These are phyloP conservation scores for Ascochyta koolunga DNA, from an alignment of 2,329 filamentous ascomycete species.

Conservation along the genomic window DNA sequence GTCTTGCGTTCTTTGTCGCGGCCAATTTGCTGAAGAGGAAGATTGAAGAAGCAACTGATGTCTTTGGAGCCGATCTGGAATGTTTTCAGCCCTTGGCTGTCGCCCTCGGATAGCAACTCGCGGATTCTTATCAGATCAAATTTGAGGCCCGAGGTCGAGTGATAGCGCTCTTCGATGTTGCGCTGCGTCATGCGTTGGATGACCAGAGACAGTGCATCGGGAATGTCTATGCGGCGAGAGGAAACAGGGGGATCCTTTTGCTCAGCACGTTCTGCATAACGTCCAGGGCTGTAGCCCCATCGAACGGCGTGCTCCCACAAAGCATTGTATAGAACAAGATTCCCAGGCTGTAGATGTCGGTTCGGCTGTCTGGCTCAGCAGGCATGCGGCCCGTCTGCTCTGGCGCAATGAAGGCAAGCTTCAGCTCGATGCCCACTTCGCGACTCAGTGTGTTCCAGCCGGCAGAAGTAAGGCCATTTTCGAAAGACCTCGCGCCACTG, in stretches of 20 bases:
- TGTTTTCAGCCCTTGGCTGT: conserved; percentile 71
- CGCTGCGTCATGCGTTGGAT: conserved; percentile 94
- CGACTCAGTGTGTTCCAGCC: conserved; percentile 86
- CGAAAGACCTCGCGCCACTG: conserved; percentile 84
- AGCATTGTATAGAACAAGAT: conserved; percentile 79
- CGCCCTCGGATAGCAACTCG: conserved; percentile 75
- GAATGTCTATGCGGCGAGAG: conserved; percentile 78
- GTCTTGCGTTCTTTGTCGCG: conserved; percentile 73
- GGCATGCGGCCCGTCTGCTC: conserved; percentile 95
- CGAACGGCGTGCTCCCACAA: conserved; percentile 79
- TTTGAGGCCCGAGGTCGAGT: conserved; percentile 85
- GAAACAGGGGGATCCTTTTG: conserved; percentile 79
- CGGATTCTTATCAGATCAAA: conserved; percentile 78
- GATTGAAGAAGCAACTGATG: conserved; percentile 88
- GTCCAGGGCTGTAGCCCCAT: conserved; percentile 80
- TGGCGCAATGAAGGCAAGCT: conserved; percentile 88
- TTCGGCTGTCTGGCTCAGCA: conserved; percentile 83
- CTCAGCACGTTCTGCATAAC: conserved; percentile 89
- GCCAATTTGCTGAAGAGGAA: conserved; percentile 82
- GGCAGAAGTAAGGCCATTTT: conserved; percentile 82
- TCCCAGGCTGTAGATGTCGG: conserved; percentile 91
- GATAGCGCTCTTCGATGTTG: conserved; percentile 84
- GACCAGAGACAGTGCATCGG: conserved; percentile 79
- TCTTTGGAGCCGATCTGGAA: conserved; percentile 84
- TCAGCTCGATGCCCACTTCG: conserved; percentile 85